A percentile compares a stretch with the other conserved stretches of the same genome.
phyloP scores from a whole-genome alignment of 306 rosid species.

The Cucurbita moschata region DNA sequence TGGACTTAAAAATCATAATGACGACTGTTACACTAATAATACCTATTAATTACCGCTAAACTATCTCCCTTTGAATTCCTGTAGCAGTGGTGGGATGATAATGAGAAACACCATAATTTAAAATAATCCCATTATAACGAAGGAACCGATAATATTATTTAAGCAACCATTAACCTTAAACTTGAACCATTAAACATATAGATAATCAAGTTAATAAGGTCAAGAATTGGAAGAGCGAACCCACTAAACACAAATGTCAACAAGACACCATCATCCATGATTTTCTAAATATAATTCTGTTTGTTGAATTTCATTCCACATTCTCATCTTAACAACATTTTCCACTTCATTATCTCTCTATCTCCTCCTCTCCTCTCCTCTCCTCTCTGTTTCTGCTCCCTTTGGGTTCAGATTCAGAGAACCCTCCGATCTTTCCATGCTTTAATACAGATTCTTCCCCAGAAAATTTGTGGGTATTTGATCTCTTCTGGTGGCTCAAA shows the following conservation, averaged over 20 bases:
- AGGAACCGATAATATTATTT: background rate
- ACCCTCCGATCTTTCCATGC: background rate
- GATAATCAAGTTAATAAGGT: background rate
- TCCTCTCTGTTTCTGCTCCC: conserved; percentile 1
- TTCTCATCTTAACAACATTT: conserved; percentile 1
- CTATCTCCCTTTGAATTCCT: too few species aligned
- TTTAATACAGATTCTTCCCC: background rate
- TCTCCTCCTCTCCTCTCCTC: background rate
- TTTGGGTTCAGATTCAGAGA: background rate
- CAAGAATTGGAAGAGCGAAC: background rate
- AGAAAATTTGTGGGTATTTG: conserved; percentile 6
- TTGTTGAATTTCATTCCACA: conserved; percentile 1
- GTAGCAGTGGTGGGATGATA: background rate
- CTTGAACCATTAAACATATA: background rate
- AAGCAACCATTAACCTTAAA: background rate
- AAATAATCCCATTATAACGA: background rate
- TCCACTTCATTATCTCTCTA: background rate
- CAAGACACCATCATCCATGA: background rate
- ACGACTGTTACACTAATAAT: too few species aligned
- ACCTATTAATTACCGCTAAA: too few species aligned
- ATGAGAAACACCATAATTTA: background rate
- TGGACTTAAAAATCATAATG: too few species aligned
- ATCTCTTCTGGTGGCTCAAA: conserved; percentile 14
- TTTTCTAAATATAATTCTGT: conserved; percentile 3
- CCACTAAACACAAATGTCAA: conserved; percentile 4